Evolutionary conservation across 2,329 filamentous ascomycete species (phyloP), one percentile per base, ranked within the genome.

Genomic region (Colletotrichum nymphaeae): DNA sequence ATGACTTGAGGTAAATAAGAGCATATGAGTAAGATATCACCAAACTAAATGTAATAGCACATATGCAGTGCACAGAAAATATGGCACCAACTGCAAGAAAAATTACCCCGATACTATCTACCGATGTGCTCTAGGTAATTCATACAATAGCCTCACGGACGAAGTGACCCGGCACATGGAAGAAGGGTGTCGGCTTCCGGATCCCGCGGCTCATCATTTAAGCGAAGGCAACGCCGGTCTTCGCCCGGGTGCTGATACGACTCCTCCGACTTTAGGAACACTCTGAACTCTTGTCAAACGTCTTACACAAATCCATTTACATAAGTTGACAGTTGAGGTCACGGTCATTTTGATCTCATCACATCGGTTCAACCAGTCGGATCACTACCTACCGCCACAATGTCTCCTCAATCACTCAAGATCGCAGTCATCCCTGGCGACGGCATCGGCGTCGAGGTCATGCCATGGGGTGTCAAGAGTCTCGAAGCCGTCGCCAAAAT

Each of bases 391-490:
- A 22, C 49, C 16, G 5, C 8, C 26, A 68, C 22, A 49, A 72
- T 74, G 57, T 22, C 72, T 64, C 26, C 58, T 12, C 68, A 71
- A 9, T 14, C 65, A 19, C 63, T 74, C 30, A 70, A 70, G 57
- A 91, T 93, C 74, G 91, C 91, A n/a, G 87, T 86, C 35, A 92
- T 94, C 67, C 91, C 91, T 0, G 92, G 90, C 8, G 92, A 94
- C 78, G 92, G 92, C 67, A 93, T 94, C 73, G 92, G 92, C 1
- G 88, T 88, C 1, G 92, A 94, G 80, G 92, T 94, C 12, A 89
- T 93, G 80, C 70, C 67, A 26, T 73, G 67, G 70, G 70, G 70
- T 26, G 60, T 73, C 7, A 55, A 60, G 42, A 63, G 58, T 37
- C 82, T 88, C 6, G 82, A 86, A 35, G 80, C 85, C 4, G 77